Evolutionary conservation across 23 red algal genomes (phyloP).

Genomic region (Gracilaria vermiculophylla): DNA sequence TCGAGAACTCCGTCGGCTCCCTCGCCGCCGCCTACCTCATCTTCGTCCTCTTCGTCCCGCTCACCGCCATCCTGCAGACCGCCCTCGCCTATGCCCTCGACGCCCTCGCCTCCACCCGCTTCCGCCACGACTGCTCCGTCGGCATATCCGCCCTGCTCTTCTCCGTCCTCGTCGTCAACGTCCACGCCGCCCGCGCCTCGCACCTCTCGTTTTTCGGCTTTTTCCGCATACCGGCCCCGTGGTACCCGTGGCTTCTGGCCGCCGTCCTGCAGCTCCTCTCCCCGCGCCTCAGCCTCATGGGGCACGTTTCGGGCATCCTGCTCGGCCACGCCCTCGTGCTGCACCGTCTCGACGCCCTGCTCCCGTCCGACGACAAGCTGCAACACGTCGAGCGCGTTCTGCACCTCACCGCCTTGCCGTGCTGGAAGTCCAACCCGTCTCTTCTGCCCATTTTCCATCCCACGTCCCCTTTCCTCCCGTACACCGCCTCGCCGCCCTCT

Average conservation of each 20-base stretch:
- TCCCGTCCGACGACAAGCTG: slow-evolving; percentile 19
- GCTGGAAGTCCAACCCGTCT: slow-evolving; percentile 25
- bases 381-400: neutral
- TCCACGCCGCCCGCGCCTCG: neutral
- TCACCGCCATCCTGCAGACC: slow-evolving; percentile 26
- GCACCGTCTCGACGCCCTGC: neutral
- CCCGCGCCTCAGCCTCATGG: slow-evolving; percentile 28
- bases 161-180: slow-evolving; percentile 39
- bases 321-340: slow-evolving; percentile 31
- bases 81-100: slow-evolving; percentile 15
- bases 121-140: slow-evolving; percentile 40
- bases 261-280: slow-evolving; percentile 28
- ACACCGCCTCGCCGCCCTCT: neutral
- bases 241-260: slow-evolving; percentile 36
- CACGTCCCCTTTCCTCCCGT: neutral
- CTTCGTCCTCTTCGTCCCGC: slow-evolving; percentile 44
- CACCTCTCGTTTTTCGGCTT: slow-evolving; percentile 47
- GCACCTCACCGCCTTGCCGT: neutral
- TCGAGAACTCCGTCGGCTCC: slow-evolving; percentile 44
- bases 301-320: slow-evolving; percentile 39
- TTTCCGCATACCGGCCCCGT: slow-evolving; percentile 15
- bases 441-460: neutral
- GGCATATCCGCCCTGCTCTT: slow-evolving; percentile 66
- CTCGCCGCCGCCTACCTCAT: slow-evolving; percentile 27
- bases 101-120: slow-evolving; percentile 21